Base-by-base conservation (phyloP, 2,329 filamentous ascomycete species). In the Periconia macrospinosa region DNA sequence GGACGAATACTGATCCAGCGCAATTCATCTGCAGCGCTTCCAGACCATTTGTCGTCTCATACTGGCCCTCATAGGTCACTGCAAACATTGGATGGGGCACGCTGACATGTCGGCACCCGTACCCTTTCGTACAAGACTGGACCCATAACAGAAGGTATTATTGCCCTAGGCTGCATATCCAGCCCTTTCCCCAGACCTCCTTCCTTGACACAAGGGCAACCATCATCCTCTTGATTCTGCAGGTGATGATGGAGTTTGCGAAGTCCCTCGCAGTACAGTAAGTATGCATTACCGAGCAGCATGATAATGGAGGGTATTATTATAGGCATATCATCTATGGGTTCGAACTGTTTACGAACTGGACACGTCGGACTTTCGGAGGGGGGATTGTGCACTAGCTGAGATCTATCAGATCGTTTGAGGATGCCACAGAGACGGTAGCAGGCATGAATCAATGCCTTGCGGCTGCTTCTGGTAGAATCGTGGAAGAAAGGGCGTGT, bases 271-370 rank as follows among this genome's bases (percentile, higher is more conserved):
- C 60, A 64, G 56, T 14, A 10, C 15, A 37, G 5, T n/a, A 37
- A 3, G 5, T 41, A 59, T 63, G 66, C 63, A 65, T 70, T 68
- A 62, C 60, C 63, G 59, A 65, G 59, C 58, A 65, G 59, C 58
- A 46, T 43, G 55, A 62, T 63, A 59, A 61, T 52, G 55, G 54
- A 59, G 51, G 41, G 49, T 58, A 63, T 61, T 61, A 63, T 67
- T 53, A 67, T 70, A 65, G 62, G 59, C 49, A 53, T 41, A 50
- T 44, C 11, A 53, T 63, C 52, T 51, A 53, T 49, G 58, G 52
- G 43, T 40, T 60, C 60, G 59, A 62, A 8, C 3, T 60, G 51
- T 67, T 68, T 56, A 58, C 56, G 60, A 58, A 52, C 30, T 41
- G 23, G 53, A 51, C 54, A 47, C 49, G 56, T 54, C 43, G 52